Evolutionary conservation across 1,139 yeast species (phyloP), one percentile per base, ranked within the genome.

Genomic region (Arxiozyma slooffiae): DNA sequence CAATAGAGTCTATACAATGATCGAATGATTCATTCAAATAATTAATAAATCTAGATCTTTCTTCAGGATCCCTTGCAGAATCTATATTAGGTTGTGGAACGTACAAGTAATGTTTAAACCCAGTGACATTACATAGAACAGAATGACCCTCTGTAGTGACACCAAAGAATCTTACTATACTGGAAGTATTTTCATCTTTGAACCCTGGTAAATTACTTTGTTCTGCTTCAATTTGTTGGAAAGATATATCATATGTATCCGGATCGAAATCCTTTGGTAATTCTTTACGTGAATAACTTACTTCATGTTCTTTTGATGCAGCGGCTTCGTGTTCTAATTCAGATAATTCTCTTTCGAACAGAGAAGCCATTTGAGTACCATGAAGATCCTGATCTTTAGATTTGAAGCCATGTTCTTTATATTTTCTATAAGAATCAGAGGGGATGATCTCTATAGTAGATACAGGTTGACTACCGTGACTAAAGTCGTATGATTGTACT

Each of bases 161-260:
- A 51, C 99, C 99, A 67, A 90, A 94, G 63, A 94, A 84, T 52
- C 96, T 77, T 1, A 92, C 87, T 6, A 78, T 74, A 0, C 83
- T 76, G 24, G 79, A 75, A 3, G 68, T 64, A 38, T 60, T 60
- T 39, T 58, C 59, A 50, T 63, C 68, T n/a, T 46, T 51, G 8
- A 57, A 50, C 7, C 82, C 81, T 14, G 79, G 76, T 14, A 77
- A 69, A 26, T 68, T 64, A 7, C 85, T 78, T 61, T 92, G 98
- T 63, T 92, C 98, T 1, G 95, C 96, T 67, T 94, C 98, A 59
- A 94, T 74, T 63, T 92, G 98, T 67, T 92, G 98, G 66, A 94
- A 92, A 0, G 77, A 72, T 20, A 89, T 75, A 57, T 85, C 88
- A 23, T 68, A 61, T 0, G 67, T 64, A 0, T 62, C 55, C 0